Evolutionary conservation across 306 rosid genomes (phyloP).

Genomic region (Lotus japonicus): DNA sequence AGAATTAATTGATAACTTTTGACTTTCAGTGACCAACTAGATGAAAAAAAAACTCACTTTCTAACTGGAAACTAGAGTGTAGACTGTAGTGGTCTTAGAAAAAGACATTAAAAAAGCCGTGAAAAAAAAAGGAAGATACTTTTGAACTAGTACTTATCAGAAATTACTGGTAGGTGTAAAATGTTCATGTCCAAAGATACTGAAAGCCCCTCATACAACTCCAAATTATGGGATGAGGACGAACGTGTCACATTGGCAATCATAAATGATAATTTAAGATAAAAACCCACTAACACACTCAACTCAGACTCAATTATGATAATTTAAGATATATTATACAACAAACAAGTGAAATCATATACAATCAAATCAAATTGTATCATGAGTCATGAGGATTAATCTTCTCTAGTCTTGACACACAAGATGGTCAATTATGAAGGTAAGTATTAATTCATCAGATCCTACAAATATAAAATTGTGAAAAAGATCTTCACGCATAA

Average conservation of each 20-base stretch:
- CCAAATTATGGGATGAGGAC: constrained; percentile 36
- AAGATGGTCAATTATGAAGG: too few species aligned
- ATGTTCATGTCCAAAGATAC: constrained; percentile 43
- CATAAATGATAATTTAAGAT: too few species aligned
- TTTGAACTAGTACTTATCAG: constrained; percentile 15
- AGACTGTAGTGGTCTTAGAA: neutral
- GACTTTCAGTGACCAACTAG: neutral
- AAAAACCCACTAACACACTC: too few species aligned
- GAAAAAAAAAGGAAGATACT: constrained; percentile 3
- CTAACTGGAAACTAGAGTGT: neutral
- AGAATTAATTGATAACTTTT: neutral
- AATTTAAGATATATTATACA: too few species aligned
- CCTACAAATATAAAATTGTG: too few species aligned
- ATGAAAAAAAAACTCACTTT: neutral
- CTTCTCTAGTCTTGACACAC: too few species aligned
- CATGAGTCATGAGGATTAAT: too few species aligned
- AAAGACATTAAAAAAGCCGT: neutral
- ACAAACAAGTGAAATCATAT: too few species aligned
- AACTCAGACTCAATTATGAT: too few species aligned
- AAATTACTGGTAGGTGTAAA: constrained; percentile 30
- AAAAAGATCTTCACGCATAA: too few species aligned
- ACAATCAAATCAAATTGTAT: too few species aligned
- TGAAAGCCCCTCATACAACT: constrained; percentile 46
- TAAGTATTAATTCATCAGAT: too few species aligned
- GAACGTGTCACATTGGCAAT: constrained; percentile 36